Percentiles rank a stretch among this genome's conserved stretches.
Evolutionary conservation across 2,329 filamentous ascomycete species (phyloP).

Genomic region (Scedosporium boydii): DNA sequence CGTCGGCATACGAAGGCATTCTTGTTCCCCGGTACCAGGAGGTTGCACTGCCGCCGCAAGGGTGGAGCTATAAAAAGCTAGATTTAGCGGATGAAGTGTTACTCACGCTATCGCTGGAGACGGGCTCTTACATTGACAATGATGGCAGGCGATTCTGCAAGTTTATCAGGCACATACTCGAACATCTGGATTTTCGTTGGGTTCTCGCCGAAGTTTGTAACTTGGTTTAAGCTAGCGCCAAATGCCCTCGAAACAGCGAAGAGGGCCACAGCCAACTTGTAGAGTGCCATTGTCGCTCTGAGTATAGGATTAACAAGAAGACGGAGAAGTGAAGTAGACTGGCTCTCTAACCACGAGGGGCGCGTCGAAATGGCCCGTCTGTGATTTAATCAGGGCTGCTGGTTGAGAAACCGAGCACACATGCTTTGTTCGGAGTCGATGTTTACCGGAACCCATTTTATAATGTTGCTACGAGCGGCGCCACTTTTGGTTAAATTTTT

Average conservation of each 20-base stretch:
- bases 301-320: too few species aligned
- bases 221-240: conserved; percentile 21
- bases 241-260: neutral
- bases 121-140: conserved; percentile 23
- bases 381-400: too few species aligned
- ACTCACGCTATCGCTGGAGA: too few species aligned
- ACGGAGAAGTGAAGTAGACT: too few species aligned
- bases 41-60: conserved; percentile 36
- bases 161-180: conserved; percentile 22
- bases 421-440: too few species aligned
- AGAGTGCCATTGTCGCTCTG: neutral
- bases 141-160: conserved; percentile 31
- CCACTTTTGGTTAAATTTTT: too few species aligned
- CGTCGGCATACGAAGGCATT: conserved; percentile 32
- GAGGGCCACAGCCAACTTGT: neutral
- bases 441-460: too few species aligned
- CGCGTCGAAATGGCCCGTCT: too few species aligned
- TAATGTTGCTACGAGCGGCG: too few species aligned
- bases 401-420: too few species aligned
- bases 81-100: too few species aligned
- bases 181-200: conserved; percentile 15
- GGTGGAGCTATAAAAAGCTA: neutral
- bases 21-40: conserved; percentile 37
- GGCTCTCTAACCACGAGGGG: too few species aligned
- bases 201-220: conserved; percentile 29